Base-by-base conservation (phyloP, 495 filamentous ascomycete species). In the Tuber brumale region DNA sequence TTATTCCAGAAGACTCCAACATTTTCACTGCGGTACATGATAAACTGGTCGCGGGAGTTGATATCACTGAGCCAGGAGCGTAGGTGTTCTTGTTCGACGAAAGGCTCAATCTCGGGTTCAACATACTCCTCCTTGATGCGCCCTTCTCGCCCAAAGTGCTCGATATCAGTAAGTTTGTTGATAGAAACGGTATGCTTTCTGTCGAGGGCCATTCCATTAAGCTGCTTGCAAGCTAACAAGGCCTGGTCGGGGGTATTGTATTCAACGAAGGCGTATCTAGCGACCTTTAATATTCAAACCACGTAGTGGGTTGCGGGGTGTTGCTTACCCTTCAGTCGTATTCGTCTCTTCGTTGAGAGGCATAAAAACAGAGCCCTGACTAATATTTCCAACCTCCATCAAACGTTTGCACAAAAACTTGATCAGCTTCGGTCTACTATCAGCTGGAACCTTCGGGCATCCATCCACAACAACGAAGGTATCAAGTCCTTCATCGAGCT, bases 1-100 rank as follows among this genome's bases (percentile, higher is more conserved):
- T 93, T 95, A 86, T 97, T 97, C 95, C 94, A 97, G 87, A 93
- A 97, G 0, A 99, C 92, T 70, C 93, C 94, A 27, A 99, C 95
- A 75, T 91, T 90, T 69, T 98, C 95, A 75, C 89, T 90, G 57
- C 92, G 90, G 88, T 91, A 97, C 87, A 97, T 93, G 80, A 92
- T 92, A 80, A 97, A 93, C 84, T 99, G 94, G 85, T 99, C 95
- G 41, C 95, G 93, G 71, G 91, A 93, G 77, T 90, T 92, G 73
- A 89, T 85, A 84, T 99, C 95, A 48, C 90, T 90, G 77, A 99
- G 86, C 90, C 94, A 99, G 81, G 91, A 97, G 79, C 95, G 90
- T 76, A 99, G 88, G 85, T 99, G 96, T 85, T 97, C 94, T 88
- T 94, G 93, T 85, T 97, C 91, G 80, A 88, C 86, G 85, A 97